These are phyloP conservation scores for Xylaria bambusicola DNA, from an alignment of 495 filamentous ascomycete genomes.

Conservation along the genomic window DNA sequence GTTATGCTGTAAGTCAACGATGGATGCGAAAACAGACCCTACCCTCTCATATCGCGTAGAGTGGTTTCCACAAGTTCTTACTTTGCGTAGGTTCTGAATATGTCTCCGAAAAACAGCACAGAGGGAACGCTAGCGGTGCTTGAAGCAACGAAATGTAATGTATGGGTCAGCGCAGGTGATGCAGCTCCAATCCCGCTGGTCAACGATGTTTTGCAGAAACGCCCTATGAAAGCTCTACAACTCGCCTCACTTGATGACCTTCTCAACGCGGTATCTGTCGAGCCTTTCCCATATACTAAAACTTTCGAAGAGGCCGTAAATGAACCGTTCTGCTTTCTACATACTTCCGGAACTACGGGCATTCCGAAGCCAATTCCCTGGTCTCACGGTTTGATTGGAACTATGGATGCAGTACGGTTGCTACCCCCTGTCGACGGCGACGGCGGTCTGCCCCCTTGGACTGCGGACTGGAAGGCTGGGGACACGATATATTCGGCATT, in stretches of 20 bases:
- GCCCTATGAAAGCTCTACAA: constrained; percentile 21
- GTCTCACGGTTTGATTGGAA: constrained; percentile 24
- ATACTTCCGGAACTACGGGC: constrained; percentile 59
- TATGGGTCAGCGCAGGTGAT: constrained; percentile 20
- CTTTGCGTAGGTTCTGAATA: constrained; percentile 25
- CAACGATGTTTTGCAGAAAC: constrained; percentile 14
- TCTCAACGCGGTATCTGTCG: constrained; percentile 12
- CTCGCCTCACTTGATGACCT: constrained; percentile 20
- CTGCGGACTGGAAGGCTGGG: constrained; percentile 21
- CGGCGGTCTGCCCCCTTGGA: constrained; percentile 26
- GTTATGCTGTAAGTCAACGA: constrained; percentile 28
- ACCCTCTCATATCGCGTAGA: background rate
- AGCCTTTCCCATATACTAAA: constrained; percentile 23
- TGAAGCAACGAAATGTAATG: constrained; percentile 19
- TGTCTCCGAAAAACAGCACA: constrained; percentile 30
- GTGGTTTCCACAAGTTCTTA: background rate
- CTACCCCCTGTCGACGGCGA: constrained; percentile 29
- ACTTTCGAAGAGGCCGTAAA: constrained; percentile 26
- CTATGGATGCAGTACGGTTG: constrained; percentile 26
- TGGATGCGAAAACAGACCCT: no score
- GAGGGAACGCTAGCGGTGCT: constrained; percentile 30
- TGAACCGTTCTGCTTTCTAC: constrained; percentile 48
- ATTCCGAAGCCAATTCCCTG: constrained; percentile 36
- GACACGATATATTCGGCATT: constrained; percentile 35
- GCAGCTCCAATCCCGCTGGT: constrained; percentile 14